Evolutionary conservation across 2,329 filamentous ascomycete genomes (phyloP).

Genomic region (Thermothelomyces thermophilus): DNA sequence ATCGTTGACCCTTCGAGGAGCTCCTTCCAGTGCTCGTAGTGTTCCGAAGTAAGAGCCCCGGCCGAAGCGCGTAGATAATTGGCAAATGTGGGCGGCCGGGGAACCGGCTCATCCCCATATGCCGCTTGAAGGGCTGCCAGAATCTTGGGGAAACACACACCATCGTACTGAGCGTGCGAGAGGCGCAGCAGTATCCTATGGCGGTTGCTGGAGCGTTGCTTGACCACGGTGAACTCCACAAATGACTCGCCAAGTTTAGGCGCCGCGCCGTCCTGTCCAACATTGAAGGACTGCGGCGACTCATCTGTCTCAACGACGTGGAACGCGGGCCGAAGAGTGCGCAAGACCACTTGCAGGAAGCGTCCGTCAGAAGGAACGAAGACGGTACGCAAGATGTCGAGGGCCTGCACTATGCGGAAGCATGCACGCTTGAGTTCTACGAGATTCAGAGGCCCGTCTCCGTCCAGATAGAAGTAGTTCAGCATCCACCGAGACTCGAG

Average conservation of each 20-base stretch:
- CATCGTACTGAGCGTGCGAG: constrained; percentile 46
- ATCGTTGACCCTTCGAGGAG: constrained; percentile 34
- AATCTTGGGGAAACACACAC: constrained; percentile 39
- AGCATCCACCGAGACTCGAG: constrained; percentile 23
- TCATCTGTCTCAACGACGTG: constrained; percentile 18
- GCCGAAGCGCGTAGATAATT: constrained; percentile 26
- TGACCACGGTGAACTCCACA: constrained; percentile 21
- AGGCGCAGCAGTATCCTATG: constrained; percentile 27
- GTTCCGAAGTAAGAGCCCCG: constrained; percentile 21
- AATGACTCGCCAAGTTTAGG: constrained; percentile 18
- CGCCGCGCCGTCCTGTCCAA: neutral
- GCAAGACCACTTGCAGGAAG: constrained; percentile 23
- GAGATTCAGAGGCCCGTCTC: constrained; percentile 18
- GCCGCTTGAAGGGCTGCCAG: constrained; percentile 35
- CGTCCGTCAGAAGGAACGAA: constrained; percentile 22
- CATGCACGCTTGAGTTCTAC: constrained; percentile 20
- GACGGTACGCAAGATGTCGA: constrained; percentile 25
- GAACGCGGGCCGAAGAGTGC: constrained; percentile 19
- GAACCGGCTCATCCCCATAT: constrained; percentile 30
- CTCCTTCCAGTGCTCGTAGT: constrained; percentile 39
- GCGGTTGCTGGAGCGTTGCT: constrained; percentile 9
- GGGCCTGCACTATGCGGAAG: constrained; percentile 18
- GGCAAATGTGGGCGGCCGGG: constrained; percentile 28
- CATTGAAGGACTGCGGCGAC: constrained; percentile 8
- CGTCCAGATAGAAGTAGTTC: constrained; percentile 24